phyloP scores from a whole-genome alignment of 2,329 filamentous ascomycete genomes.

The Clonostachys chloroleuca region DNA sequence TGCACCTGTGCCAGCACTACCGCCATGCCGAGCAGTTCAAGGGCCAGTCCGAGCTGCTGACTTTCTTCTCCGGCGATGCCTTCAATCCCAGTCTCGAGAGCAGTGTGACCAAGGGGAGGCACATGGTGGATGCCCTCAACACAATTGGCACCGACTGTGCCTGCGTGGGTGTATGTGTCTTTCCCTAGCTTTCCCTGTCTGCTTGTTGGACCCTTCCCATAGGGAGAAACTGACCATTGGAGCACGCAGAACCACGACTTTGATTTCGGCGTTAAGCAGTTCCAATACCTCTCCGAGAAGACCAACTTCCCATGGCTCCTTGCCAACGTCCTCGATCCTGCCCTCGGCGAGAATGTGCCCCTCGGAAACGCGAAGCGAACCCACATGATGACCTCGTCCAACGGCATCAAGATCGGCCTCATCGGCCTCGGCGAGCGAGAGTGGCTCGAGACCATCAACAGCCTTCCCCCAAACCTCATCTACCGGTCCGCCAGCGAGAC shows the following conservation, averaged over 20 bases:
- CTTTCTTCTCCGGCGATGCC: constrained; percentile 86
- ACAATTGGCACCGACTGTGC: constrained; percentile 71
- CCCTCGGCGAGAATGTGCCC: constrained; percentile 68
- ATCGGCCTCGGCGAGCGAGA: constrained; percentile 84
- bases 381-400: constrained; percentile 72
- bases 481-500: constrained; percentile 76
- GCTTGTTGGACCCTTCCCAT: neutral
- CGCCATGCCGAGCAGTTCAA: constrained; percentile 54
- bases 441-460: constrained; percentile 87
- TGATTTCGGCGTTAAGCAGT: constrained; percentile 84
- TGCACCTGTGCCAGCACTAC: constrained; percentile 74
- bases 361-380: constrained; percentile 74
- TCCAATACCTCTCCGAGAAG: constrained; percentile 65
- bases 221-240: neutral
- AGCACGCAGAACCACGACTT: constrained; percentile 74
- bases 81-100: constrained; percentile 91
- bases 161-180: constrained; percentile 63
- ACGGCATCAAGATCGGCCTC: constrained; percentile 81
- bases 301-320: constrained; percentile 88
- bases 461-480: constrained; percentile 73
- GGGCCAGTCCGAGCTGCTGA: constrained; percentile 63
- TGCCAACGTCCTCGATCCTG: constrained; percentile 83
- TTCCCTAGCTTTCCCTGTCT: neutral
- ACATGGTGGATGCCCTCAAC: constrained; percentile 87
- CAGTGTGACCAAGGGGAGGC: constrained; percentile 81